Conservation (phyloP, 1,139 yeast species). For the Candida neerlandica region DNA sequence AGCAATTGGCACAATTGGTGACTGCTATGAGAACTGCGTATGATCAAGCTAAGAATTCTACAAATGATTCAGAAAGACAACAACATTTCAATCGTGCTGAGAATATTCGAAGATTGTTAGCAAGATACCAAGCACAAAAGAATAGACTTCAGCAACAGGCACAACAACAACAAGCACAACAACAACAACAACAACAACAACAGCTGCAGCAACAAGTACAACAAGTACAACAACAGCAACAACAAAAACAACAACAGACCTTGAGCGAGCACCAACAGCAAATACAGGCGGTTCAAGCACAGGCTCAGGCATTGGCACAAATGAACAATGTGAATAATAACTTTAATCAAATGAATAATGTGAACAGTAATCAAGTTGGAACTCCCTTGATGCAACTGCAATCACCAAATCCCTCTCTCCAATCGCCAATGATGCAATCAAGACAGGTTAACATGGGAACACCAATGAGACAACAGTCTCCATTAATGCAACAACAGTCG, state of each 20-base stretch:
- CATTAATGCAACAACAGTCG: slow-evolving; percentile 14
- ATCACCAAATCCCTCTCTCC: slow-evolving; percentile 13
- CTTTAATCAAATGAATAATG: background rate
- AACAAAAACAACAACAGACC: slow-evolving; percentile 11
- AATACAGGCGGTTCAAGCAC: slow-evolving; percentile 15
- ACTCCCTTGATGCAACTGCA: slow-evolving; percentile 14
- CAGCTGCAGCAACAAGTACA: slow-evolving; percentile 8
- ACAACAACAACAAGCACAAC: slow-evolving; percentile 17
- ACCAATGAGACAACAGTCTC: slow-evolving; percentile 13
- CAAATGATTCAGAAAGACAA: slow-evolving; percentile 65
- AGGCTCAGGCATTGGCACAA: slow-evolving; percentile 16
- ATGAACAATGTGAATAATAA: slow-evolving; percentile 6
- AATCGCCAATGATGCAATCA: slow-evolving; percentile 14
- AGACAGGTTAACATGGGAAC: slow-evolving; percentile 11
- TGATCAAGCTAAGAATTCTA: slow-evolving; percentile 58
- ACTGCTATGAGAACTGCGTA: slow-evolving; percentile 61
- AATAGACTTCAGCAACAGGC: slow-evolving; percentile 21
- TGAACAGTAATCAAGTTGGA: slow-evolving; percentile 5
- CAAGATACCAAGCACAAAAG: slow-evolving; percentile 46
- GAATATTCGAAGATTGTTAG: slow-evolving; percentile 54
- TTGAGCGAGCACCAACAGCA: slow-evolving; percentile 11
- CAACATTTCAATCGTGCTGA: slow-evolving; percentile 71
- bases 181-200: slow-evolving; percentile 12
- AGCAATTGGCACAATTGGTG: slow-evolving; percentile 64
- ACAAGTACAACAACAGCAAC: slow-evolving; percentile 4